These are phyloP conservation scores for Heteromeles arbutifolia DNA, from an alignment of 306 rosid species.

Conservation along the genomic window DNA sequence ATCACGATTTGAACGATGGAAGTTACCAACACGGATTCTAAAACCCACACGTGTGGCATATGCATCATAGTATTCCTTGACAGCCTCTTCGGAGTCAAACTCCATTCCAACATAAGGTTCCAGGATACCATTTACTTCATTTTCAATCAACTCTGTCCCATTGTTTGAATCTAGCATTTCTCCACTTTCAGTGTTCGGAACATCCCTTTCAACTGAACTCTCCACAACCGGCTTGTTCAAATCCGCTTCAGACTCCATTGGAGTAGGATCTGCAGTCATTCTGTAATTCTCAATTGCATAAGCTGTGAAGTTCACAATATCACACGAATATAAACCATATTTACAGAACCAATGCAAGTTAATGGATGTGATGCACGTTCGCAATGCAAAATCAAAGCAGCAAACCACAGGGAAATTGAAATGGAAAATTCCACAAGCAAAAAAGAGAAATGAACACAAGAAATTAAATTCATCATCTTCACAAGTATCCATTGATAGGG, in stretches of 20 bases:
- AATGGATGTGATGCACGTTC: neutral
- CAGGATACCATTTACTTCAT: neutral
- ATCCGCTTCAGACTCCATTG: neutral
- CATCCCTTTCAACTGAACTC: neutral
- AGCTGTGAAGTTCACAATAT: neutral
- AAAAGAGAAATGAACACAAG: neutral
- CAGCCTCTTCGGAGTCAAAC: slow-evolving; percentile 35
- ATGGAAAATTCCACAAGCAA: neutral
- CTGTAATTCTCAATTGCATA: neutral
- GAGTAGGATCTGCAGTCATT: neutral
- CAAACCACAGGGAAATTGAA: neutral
- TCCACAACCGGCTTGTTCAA: neutral
- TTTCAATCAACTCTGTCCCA: neutral
- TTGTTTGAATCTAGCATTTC: slow-evolving; percentile 1
- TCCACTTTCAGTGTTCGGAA: neutral
- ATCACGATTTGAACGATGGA: slow-evolving; percentile 30
- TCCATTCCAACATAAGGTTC: slow-evolving; percentile 34
- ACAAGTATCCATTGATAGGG: neutral
- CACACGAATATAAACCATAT: neutral
- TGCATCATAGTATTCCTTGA: slow-evolving; percentile 21
- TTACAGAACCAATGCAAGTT: neutral
- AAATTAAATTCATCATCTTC: neutral
- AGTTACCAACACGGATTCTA: slow-evolving; percentile 27
- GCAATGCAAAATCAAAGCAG: neutral
- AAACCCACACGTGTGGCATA: slow-evolving; percentile 30